Percentiles rank a stretch among this genome's conserved stretches.
Conservation (phyloP, 768 basidiomycete genomes). For the Agrocybe praecox region DNA sequence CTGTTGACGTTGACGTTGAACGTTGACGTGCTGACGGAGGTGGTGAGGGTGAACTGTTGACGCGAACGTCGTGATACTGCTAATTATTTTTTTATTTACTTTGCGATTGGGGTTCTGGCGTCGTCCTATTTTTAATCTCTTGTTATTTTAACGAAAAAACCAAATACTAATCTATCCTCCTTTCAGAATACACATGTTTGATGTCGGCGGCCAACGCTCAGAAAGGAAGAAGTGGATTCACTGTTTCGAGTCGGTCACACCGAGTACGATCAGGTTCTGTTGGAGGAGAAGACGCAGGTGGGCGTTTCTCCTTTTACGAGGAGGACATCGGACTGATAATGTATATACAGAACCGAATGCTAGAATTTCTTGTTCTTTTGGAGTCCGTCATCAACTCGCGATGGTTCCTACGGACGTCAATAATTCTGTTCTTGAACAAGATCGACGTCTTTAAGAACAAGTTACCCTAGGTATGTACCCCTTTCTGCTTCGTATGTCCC, state of each 20-base stretch:
- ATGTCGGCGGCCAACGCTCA: constrained; percentile 79
- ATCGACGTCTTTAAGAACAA: constrained; percentile 93
- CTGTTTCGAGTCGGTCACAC: constrained; percentile 56
- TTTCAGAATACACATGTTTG: constrained; percentile 68
- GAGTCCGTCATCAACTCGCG: constrained; percentile 63
- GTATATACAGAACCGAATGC: constrained; percentile 94
- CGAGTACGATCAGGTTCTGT: constrained; percentile 75
- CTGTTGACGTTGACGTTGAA: too few species aligned
- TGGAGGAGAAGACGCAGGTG: constrained; percentile 72
- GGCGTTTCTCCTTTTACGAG: constrained; percentile 18
- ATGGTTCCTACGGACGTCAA: constrained; percentile 90
- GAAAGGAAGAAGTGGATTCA: constrained; percentile 85
- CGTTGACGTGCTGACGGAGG: too few species aligned
- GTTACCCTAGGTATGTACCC: constrained; percentile 52
- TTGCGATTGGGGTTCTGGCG: too few species aligned
- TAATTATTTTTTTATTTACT: too few species aligned
- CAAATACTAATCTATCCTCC: neutral
- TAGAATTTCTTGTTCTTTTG: constrained; percentile 78
- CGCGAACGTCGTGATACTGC: too few species aligned
- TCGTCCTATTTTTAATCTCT: too few species aligned
- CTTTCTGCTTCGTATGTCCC: neutral
- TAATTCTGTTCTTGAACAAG: constrained; percentile 92
- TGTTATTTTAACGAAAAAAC: too few species aligned
- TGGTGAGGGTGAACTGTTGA: too few species aligned
- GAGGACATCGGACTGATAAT: too few species aligned